Evolutionary conservation across 768 basidiomycete genomes (phyloP).

Genomic region (Tulasnella sp.): DNA sequence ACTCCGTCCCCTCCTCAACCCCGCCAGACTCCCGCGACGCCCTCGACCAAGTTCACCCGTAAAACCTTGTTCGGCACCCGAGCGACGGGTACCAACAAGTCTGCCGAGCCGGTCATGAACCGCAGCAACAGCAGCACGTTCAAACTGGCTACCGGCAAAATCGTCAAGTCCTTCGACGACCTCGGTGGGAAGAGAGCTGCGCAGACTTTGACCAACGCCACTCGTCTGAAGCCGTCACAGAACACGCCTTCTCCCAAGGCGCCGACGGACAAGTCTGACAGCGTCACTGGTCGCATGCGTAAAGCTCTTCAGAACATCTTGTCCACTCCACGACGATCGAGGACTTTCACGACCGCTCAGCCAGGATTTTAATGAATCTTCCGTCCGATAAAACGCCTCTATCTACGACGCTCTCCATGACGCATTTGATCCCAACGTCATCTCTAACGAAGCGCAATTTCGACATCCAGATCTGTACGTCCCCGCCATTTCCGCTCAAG

Average conservation of each 20-base stretch:
- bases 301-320: slow-evolving; percentile 7
- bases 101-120: background rate
- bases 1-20: background rate
- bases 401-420: background rate
- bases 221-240: background rate
- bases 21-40: background rate
- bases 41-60: background rate
- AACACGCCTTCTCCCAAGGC: background rate
- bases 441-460: background rate
- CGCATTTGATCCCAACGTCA: background rate
- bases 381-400: background rate
- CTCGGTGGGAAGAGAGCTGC: background rate
- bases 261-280: background rate
- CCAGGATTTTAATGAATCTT: background rate
- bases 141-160: background rate
- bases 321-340: background rate
- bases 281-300: slow-evolving; percentile 5
- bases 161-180: slow-evolving; percentile 3
- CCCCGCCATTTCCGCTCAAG: background rate
- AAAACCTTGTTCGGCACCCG: background rate
- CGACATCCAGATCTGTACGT: background rate
- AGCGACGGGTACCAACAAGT: background rate
- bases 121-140: background rate
- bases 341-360: slow-evolving; percentile 2
- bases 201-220: background rate